Evolutionary conservation across 169 alveolate species (phyloP), one percentile per base, ranked within the genome.

Genomic region (Perkinsus chesapeaki): DNA sequence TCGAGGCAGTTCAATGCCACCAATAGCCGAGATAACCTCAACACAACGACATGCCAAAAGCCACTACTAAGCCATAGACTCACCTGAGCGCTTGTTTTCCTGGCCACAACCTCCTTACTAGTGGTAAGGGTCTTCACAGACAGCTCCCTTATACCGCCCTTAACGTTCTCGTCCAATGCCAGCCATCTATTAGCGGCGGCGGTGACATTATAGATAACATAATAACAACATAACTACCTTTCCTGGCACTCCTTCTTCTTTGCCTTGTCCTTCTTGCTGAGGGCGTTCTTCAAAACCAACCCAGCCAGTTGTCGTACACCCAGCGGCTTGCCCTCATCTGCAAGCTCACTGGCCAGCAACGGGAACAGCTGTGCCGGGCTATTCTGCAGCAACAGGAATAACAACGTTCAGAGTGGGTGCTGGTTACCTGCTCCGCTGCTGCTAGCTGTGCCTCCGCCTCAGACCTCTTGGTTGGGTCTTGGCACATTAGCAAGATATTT

Each of bases 281-380:
- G 82, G 82, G 82, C 82, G 82, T 60, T 60, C 82, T 60, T 60
- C 82, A 60, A 60, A 60, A 60, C 82, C 82, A 60, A 60, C 12
- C 82, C 82, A 27, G 82, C 82, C 82, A 60, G 27, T 23, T 60
- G 82, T 60, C 82, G 82, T 3, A 60, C 82, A 3, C 82, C 82
- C 12, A 60, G 82, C 36, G 82, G 82, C 82, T 60, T 60, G 37
- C 27, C 82, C 82, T 60, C 82, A 16, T 60, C 27, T 27, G 82
- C 82, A 34, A 60, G 82, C 82, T 60, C 82, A 60, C 36, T 34
- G 31, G 82, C 82, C 23, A 60, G 82, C 0, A 60, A 34, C 7
- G 82, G 82, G 23, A 60, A 60, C 82, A 60, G 82, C 82, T 60
- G 82, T 0, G 82, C 82, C 82, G 82, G 82, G 82, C 31, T 60